Percentiles rank a stretch among this genome's conserved stretches.
phyloP scores from a whole-genome alignment of 1,139 yeast species.

The Geotrichum fermentans region DNA sequence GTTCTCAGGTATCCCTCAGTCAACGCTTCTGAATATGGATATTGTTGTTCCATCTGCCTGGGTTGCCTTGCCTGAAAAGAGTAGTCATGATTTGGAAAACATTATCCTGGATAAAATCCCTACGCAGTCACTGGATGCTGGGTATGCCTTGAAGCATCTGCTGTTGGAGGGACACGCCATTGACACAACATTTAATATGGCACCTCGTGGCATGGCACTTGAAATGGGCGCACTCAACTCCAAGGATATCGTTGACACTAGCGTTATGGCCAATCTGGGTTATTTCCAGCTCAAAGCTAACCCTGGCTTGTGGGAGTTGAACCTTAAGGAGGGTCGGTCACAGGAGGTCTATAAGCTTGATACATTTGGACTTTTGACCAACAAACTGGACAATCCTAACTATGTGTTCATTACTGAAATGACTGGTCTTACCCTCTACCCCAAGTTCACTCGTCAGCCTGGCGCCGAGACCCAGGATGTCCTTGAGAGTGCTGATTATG shows the following conservation, averaged over 20 bases:
- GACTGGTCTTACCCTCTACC: conserved; percentile 46
- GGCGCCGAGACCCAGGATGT: conserved; percentile 44
- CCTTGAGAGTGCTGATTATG: conserved; percentile 23
- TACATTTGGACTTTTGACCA: conserved; percentile 36
- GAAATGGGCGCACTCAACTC: conserved; percentile 37
- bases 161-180: conserved; percentile 69
- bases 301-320: conserved; percentile 63
- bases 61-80: conserved; percentile 41
- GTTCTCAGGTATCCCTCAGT: conserved; percentile 42
- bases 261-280: conserved; percentile 68
- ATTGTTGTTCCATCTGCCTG: conserved; percentile 63
- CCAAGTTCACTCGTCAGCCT: conserved; percentile 43
- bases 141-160: conserved; percentile 48
- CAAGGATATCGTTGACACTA: conserved; percentile 47
- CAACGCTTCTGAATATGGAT: conserved; percentile 52
- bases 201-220: conserved; percentile 53
- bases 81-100: conserved; percentile 16
- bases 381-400: conserved; percentile 15
- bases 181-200: conserved; percentile 39
- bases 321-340: conserved; percentile 44
- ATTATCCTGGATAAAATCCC: conserved; percentile 29
- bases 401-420: conserved; percentile 34
- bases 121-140: conserved; percentile 39
- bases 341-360: conserved; percentile 42
- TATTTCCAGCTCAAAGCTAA: conserved; percentile 66